Percentiles rank a stretch among this genome's conserved stretches.
Conservation (phyloP, 2,329 filamentous ascomycete species). For the Sclerotinia spermophila region DNA sequence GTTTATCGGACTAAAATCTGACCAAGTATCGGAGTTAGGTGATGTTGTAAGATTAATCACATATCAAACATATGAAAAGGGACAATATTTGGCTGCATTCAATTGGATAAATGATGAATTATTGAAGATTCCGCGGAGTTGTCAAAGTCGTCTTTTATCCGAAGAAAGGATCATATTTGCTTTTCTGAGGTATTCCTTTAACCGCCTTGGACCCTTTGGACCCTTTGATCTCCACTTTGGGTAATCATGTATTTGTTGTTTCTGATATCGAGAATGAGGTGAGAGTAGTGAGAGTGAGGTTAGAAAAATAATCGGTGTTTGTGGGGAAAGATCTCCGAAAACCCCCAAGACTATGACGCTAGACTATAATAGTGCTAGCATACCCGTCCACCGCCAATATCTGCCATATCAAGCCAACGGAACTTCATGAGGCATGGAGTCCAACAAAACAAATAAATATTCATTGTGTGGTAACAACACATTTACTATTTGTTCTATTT, state of each 20-base stretch:
- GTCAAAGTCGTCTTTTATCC: neutral
- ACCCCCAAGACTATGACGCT: neutral
- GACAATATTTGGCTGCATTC: neutral
- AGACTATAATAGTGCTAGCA: neutral
- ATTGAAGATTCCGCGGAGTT: slow-evolving; percentile 6
- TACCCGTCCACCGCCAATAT: neutral
- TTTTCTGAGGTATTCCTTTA: neutral
- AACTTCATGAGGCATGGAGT: neutral
- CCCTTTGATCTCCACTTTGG: neutral
- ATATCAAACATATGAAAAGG: neutral
- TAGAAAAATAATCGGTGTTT: neutral
- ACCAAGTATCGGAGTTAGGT: slow-evolving; percentile 14
- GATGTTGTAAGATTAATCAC: slow-evolving; percentile 2
- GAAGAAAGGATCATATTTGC: neutral
- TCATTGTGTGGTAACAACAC: neutral
- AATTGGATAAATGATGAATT: neutral
- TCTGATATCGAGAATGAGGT: neutral
- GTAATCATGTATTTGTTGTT: neutral
- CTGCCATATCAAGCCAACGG: neutral
- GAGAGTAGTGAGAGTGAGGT: neutral
- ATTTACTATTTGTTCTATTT: neutral
- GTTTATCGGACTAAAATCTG: slow-evolving; percentile 16
- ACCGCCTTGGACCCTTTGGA: neutral
- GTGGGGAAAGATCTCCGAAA: slow-evolving; percentile 6
- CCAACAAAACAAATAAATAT: neutral